These are phyloP conservation scores for Phytophthora fragariae DNA, from an alignment of 352 stramenopile species.

Conservation along the genomic window DNA sequence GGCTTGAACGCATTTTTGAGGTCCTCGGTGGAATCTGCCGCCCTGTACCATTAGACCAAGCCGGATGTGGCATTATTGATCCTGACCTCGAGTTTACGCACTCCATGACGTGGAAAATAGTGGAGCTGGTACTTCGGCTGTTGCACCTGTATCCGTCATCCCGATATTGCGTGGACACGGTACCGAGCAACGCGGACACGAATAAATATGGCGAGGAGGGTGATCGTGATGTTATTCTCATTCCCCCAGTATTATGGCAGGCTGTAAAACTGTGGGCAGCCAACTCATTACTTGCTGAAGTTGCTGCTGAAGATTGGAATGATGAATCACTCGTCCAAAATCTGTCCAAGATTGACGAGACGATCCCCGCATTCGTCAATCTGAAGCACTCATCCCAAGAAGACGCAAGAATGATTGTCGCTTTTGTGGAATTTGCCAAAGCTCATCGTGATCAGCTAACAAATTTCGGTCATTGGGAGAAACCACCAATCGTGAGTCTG, in stretches of 20 bases:
- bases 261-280: conserved; percentile 48
- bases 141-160: conserved; percentile 45
- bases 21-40: conserved; percentile 48
- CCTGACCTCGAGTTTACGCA: conserved; percentile 31
- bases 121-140: conserved; percentile 53
- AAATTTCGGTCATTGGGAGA: conserved; percentile 22
- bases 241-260: conserved; percentile 51
- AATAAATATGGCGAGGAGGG: neutral
- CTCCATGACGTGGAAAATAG: conserved; percentile 43
- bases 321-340: conserved; percentile 21
- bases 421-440: conserved; percentile 43
- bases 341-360: conserved; percentile 38
- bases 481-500: conserved; percentile 30
- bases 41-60: conserved; percentile 20
- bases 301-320: conserved; percentile 45
- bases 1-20: conserved; percentile 52
- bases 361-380: conserved; percentile 43
- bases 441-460: conserved; percentile 18
- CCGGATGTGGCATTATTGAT: conserved; percentile 13
- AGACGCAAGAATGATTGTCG: conserved; percentile 34
- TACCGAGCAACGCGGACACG: neutral
- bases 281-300: conserved; percentile 27
- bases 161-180: conserved; percentile 34
- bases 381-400: conserved; percentile 35
- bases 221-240: conserved; percentile 24